phyloP scores from a whole-genome alignment of 75 land plant genomes.

The Azolla pinnata region DNA sequence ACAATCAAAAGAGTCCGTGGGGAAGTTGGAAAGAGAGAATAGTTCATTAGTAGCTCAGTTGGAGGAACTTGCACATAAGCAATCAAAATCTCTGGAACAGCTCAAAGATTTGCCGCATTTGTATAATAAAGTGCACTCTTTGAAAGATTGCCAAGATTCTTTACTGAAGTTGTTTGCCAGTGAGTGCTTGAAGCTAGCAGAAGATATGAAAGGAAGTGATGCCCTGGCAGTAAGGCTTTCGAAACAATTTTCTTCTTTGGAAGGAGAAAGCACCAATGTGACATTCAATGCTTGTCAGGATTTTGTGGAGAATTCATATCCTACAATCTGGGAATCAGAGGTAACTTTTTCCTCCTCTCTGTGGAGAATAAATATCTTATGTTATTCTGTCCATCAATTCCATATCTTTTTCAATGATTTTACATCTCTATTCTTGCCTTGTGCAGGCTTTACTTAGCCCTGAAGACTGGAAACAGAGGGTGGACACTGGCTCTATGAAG shows the following conservation, averaged over 20 bases:
- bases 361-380: no score
- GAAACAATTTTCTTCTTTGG: neutral
- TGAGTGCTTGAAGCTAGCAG: conserved; percentile 8
- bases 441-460: no score
- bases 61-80: conserved; percentile 13
- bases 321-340: no score
- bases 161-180: neutral
- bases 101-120: conserved; percentile 21
- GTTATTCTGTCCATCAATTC: no score
- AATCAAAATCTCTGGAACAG: conserved; percentile 15
- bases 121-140: conserved; percentile 31
- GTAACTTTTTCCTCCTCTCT: no score
- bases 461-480: conserved; percentile 1
- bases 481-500: neutral
- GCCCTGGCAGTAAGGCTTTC: no score
- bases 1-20: neutral
- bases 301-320: no score
- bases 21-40: conserved; percentile 2
- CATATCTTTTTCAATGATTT: no score
- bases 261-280: neutral
- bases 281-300: no score
- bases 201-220: conserved; percentile 11
- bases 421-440: no score
- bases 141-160: conserved; percentile 17
- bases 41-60: conserved; percentile 4